Base-by-base conservation (phyloP, 2,329 filamentous ascomycete species). In the Paraconiothyrium brasiliense region DNA sequence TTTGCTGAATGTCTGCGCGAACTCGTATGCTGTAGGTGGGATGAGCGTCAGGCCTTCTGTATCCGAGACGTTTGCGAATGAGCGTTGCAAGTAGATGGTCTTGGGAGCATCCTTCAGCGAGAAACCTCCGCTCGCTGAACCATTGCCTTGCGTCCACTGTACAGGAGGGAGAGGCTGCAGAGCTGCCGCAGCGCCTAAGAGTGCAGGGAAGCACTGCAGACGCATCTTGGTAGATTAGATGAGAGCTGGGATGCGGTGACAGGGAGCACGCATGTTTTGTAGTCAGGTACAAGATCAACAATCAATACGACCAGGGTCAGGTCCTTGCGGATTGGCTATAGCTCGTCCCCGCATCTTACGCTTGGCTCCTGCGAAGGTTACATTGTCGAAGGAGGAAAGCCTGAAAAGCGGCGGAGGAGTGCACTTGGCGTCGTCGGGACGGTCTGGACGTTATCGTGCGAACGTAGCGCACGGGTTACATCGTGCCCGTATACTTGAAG, bases 21-120 rank as follows among this genome's bases (percentile, higher is more conserved):
- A 86, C 3, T 85, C 81, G n/a, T 74, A 65, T 1, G 81, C 82
- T 0, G 80, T 81, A 0, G 84, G 84, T 1, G 84, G 84, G 47
- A 86, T 85, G 9, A 85, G 75, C 0, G 83, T 86, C 32, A 85
- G 68, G 0, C 84, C 84, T 54, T 80, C 72, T 0, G 75, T 73
- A 58, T 86, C 84, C 8, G 71, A 75, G 35, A 63, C 67, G 0
- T 74, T 67, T 0, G 82, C 79, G 50, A 85, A 81, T 1, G 60
- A 63, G 0, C 66, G 62, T 4, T 81, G 70, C 10, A 86, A 78
- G 59, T 82, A 85, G 34, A 84, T 78, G 4, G 69, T 78, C 47
- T 68, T 71, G 10, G 69, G 58, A 2, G 60, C 56, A 13, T 68
- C 57, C 27, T 30, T 54, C 32, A 73, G 54, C 8, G 67, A 69